Conservation (phyloP, 257 asterid species). For the Scutellaria barbata region DNA sequence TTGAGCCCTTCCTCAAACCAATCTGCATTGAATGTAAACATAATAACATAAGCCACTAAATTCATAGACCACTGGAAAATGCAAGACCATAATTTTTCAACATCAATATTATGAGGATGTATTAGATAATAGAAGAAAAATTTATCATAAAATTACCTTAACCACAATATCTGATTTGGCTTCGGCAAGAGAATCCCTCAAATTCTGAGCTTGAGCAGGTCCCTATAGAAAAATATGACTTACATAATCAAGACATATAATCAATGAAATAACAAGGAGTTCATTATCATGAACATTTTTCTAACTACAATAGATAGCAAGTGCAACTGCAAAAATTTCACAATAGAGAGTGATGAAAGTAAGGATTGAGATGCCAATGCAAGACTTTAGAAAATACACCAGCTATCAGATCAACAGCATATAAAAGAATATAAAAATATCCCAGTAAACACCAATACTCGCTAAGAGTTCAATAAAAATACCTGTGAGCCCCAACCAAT, state of each 20-base stretch:
- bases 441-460: not conserved
- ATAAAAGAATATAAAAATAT: not conserved
- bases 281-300: not conserved
- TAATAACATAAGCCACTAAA: constrained; percentile 9
- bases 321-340: not conserved
- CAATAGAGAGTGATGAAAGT: not conserved
- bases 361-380: not conserved
- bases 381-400: not conserved
- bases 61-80: not conserved
- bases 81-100: not conserved
- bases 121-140: constrained; percentile 1
- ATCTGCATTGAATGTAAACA: constrained; percentile 52
- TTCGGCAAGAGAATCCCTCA: constrained; percentile 84
- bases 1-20: constrained; percentile 95
- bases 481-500: constrained; percentile 99
- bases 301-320: constrained; percentile 22
- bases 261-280: not conserved
- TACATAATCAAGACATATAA: not conserved
- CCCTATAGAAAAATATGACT: constrained; percentile 53
- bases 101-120: not conserved
- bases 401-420: not conserved
- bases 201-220: constrained; percentile 97
- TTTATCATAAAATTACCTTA: constrained; percentile 50
- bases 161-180: constrained; percentile 83
- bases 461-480: not conserved